phyloP scores from a whole-genome alignment of 2,329 filamentous ascomycete genomes.

The Periglandula ipomoeae region DNA sequence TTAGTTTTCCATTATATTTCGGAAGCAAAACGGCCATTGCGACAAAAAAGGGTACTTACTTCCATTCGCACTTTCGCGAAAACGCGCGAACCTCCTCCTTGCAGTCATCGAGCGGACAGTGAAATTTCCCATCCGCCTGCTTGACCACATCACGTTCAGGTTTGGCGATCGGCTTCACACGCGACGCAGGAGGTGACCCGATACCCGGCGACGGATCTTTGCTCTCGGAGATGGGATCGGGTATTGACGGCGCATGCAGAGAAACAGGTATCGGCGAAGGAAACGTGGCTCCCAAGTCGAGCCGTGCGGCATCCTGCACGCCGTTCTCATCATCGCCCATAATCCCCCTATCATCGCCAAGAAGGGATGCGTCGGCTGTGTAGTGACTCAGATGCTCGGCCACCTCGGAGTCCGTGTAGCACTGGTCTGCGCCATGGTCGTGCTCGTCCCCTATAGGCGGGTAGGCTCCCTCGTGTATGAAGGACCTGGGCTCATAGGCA shows the following conservation, averaged over 20 bases:
- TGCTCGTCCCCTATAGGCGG: slow-evolving; percentile 36
- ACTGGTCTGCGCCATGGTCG: slow-evolving; percentile 31
- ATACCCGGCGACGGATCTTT: slow-evolving; percentile 24
- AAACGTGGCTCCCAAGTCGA: slow-evolving; percentile 29
- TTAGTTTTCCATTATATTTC: slow-evolving; percentile 13
- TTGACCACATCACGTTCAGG: slow-evolving; percentile 48
- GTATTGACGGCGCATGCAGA: slow-evolving; percentile 21
- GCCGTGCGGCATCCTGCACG: slow-evolving; percentile 27
- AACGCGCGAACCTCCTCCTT: slow-evolving; percentile 57
- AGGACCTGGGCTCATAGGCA: slow-evolving; percentile 40
- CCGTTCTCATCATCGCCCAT: slow-evolving; percentile 27
- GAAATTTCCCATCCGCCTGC: slow-evolving; percentile 65
- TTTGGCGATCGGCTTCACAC: slow-evolving; percentile 47
- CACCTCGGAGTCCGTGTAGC: slow-evolving; percentile 33
- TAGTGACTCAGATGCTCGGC: slow-evolving; percentile 35
- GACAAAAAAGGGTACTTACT: slow-evolving; percentile 49
- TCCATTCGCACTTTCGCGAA: slow-evolving; percentile 84
- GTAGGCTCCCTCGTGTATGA: slow-evolving; percentile 39
- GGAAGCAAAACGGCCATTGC: too few relatives aligned
- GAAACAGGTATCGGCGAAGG: slow-evolving; percentile 25
- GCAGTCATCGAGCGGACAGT: slow-evolving; percentile 65
- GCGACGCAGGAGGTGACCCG: slow-evolving; percentile 25
- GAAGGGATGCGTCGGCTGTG: slow-evolving; percentile 25
- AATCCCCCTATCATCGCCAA: slow-evolving; percentile 19
- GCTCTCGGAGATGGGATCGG: slow-evolving; percentile 23